Evolutionary conservation across 305 asterid genomes (phyloP), one percentile per base, ranked within the genome.

Genomic region (Fraxinus nigra): DNA sequence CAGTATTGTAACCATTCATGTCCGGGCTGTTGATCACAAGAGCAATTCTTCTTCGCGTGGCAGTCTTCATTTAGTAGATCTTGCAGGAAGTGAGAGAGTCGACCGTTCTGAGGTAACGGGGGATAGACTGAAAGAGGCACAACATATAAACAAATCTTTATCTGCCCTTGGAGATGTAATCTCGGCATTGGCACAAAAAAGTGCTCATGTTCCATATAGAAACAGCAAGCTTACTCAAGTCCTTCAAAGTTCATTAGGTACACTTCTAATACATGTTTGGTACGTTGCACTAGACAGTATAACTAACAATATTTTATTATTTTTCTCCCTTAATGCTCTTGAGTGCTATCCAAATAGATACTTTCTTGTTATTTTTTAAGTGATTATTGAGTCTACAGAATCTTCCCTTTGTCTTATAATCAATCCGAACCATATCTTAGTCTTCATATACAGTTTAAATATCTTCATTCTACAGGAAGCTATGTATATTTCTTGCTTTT

Each of bases 151-250:
- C 67, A 93, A 93, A 84, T 93, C 98, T 0, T 84, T 93, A 74
- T 82, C 97, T 11, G 97, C 98, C 9, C 92, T 93, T 10, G 98
- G 98, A 32, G 98, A 93, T 87, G 98, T 93, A 83, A 91, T 93
- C 14, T 90, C 89, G 74, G 93, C 98, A 73, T 88, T 93, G 89
- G 87, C 98, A 8, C 98, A 93, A 80, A 93, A 93, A 76, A 87
- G 81, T 5, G 4, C 93, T 75, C 98, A 93, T 77, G 91, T 93
- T 82, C 98, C 98, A 1, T 93, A 92, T 78, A 84, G 98, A 82
- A 93, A 93, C 87, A 93, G 97, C 93, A 93, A 93, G 86, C 92
- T 93, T 8, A 93, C 98, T 75, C 98, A 93, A 90, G 94, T 93
- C 81, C 95, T 93, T 54, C 98, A 93, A 84, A 90, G 92, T 78